phyloP scores from a whole-genome alignment of 371 early-diverging fungal genomes.

The Vairimorpha ceranae region DNA sequence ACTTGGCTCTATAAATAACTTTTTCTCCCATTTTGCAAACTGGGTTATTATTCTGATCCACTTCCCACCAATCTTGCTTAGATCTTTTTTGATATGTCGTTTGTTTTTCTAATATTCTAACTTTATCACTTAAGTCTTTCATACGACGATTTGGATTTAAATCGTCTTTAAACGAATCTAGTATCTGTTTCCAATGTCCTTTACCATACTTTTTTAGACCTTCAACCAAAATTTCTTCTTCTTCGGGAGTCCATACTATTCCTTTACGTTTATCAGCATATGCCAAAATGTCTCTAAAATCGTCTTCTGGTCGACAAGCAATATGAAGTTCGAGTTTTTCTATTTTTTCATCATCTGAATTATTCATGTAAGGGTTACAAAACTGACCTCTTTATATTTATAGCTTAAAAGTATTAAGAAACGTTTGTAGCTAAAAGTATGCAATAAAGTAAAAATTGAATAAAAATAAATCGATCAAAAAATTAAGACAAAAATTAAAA shows the following conservation, averaged over 20 bases:
- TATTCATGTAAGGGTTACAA: too few relatives aligned
- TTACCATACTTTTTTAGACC: conserved; percentile 34
- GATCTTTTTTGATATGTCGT: conserved; percentile 15
- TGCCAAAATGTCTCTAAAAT: background rate
- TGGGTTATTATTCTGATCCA: conserved; percentile 24
- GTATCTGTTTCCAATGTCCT: conserved; percentile 36
- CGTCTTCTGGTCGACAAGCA: background rate
- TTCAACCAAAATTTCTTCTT: conserved; percentile 24
- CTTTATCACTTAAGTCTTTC: conserved; percentile 41
- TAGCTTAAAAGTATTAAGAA: too few relatives aligned
- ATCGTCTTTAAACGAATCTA: conserved; percentile 22
- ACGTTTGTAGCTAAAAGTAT: too few relatives aligned
- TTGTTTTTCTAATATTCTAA: conserved; percentile 28
- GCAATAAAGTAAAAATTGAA: too few relatives aligned
- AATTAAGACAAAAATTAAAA: too few relatives aligned
- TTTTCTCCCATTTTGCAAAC: background rate
- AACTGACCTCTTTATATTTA: too few relatives aligned
- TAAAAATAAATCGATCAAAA: too few relatives aligned
- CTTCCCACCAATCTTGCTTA: conserved; percentile 7
- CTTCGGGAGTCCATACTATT: conserved; percentile 36
- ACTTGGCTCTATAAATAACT: conserved; percentile 2
- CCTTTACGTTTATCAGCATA: background rate
- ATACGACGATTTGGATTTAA: conserved; percentile 25
- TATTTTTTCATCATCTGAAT: background rate
- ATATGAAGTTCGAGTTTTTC: too few relatives aligned